Percentiles rank a stretch among this genome's conserved stretches.
These are phyloP conservation scores for Aureobasidium sp. DNA, from an alignment of 2,329 filamentous ascomycete species.

Conservation along the genomic window DNA sequence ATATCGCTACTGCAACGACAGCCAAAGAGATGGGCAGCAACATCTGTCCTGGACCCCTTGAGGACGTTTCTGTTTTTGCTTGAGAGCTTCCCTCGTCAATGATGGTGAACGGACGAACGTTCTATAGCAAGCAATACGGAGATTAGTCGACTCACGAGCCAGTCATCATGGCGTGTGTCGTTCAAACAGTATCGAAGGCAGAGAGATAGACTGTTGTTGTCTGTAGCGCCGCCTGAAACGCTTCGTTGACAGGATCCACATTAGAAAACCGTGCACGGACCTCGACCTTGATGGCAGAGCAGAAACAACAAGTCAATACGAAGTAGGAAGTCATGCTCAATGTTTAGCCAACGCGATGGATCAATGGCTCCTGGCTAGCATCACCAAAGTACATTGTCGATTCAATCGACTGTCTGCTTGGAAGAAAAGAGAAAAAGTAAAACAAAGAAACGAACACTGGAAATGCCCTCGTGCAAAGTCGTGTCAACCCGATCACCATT, in stretches of 20 bases:
- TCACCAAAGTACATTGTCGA: not conserved
- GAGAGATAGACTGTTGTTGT: too few relatives aligned
- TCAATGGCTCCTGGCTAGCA: not conserved
- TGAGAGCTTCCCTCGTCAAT: not conserved
- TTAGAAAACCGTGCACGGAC: not conserved
- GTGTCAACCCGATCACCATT: slow-evolving; percentile 2
- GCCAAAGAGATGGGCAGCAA: not conserved
- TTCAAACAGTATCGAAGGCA: not conserved
- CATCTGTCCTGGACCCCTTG: not conserved
- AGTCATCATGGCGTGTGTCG: not conserved
- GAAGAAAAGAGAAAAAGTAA: not conserved
- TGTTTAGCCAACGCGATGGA: not conserved
- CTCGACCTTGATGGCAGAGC: slow-evolving; percentile 10
- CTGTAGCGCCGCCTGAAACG: not conserved
- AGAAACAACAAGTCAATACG: not conserved
- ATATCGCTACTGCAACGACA: not conserved
- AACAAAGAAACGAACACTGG: slow-evolving; percentile 4
- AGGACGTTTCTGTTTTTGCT: not conserved
- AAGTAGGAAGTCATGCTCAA: not conserved
- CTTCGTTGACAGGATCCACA: not conserved
- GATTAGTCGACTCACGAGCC: not conserved
- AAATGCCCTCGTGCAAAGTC: not conserved
- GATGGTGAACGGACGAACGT: not conserved
- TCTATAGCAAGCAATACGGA: not conserved
- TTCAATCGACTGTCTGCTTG: slow-evolving; percentile 1